These are phyloP conservation scores for Torulaspora pretoriensis DNA, from an alignment of 1,139 yeast genomes.

Conservation along the genomic window DNA sequence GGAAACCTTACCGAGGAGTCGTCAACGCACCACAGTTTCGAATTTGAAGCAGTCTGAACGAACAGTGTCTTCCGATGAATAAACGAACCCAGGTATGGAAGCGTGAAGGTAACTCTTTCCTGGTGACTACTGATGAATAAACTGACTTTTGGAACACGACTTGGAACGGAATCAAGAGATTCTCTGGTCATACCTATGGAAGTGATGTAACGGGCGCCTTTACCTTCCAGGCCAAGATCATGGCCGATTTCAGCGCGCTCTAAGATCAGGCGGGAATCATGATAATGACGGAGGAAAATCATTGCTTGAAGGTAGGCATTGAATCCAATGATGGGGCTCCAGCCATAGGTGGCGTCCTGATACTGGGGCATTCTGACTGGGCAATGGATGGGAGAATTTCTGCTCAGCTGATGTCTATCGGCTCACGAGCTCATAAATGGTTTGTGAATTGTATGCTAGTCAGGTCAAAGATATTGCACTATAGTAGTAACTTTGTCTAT, in stretches of 20 bases:
- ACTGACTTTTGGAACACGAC: slow-evolving; percentile 10
- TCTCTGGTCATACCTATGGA: slow-evolving; percentile 7
- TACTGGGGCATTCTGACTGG: slow-evolving; percentile 7
- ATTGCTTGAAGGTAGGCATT: slow-evolving; percentile 10
- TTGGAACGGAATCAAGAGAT: slow-evolving; percentile 7
- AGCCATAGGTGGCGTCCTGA: slow-evolving; percentile 9
- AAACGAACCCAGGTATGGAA: not conserved
- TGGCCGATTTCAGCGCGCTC: slow-evolving; percentile 3
- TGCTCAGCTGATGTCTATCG: too few relatives aligned
- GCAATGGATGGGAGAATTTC: too few relatives aligned
- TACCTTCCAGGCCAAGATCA: slow-evolving; percentile 6
- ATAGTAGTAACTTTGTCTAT: too few relatives aligned
- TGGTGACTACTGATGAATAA: slow-evolving; percentile 3
- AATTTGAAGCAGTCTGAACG: too few relatives aligned
- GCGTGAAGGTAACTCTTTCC: not conserved
- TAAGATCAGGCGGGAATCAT: slow-evolving; percentile 12
- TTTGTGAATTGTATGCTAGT: too few relatives aligned
- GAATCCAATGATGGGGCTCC: slow-evolving; percentile 8
- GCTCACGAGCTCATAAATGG: too few relatives aligned
- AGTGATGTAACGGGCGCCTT: slow-evolving; percentile 4
- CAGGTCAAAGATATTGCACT: too few relatives aligned
- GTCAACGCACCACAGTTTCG: too few relatives aligned
- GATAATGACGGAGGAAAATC: slow-evolving; percentile 4
- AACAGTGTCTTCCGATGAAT: not conserved
- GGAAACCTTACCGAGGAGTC: too few relatives aligned